Evolutionary conservation across 2,329 filamentous ascomycete genomes (phyloP).

Genomic region (Verticillium longisporum): DNA sequence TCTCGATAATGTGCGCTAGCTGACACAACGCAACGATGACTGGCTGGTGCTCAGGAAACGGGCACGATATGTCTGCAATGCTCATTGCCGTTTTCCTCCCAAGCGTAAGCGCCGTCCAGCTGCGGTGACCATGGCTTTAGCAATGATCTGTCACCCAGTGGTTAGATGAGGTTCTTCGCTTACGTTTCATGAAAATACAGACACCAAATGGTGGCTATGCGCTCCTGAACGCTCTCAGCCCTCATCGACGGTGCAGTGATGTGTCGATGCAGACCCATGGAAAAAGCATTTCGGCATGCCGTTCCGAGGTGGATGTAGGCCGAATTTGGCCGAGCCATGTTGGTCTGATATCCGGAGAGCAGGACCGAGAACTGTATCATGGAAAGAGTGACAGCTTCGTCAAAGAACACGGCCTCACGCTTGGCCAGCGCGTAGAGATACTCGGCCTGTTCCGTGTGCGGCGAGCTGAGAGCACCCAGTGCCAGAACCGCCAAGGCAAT

Average conservation of each 20-base stretch:
- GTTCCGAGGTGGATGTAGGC: conserved; percentile 19
- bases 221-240: conserved; percentile 14
- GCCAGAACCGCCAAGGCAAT: conserved; percentile 16
- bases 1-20: too few species aligned
- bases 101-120: too few species aligned
- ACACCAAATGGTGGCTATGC: conserved; percentile 18
- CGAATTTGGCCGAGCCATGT: conserved; percentile 21
- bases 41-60: too few species aligned
- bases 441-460: conserved; percentile 17
- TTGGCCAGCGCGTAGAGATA: conserved; percentile 17
- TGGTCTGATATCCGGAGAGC: conserved; percentile 17
- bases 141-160: too few species aligned
- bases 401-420: conserved; percentile 15
- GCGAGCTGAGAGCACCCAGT: conserved; percentile 16
- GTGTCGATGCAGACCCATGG: conserved; percentile 20
- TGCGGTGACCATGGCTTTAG: too few species aligned
- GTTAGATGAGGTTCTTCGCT: conserved; percentile 2
- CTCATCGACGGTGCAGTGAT: conserved; percentile 9
- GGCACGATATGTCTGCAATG: too few species aligned
- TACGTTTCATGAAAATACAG: conserved; percentile 20
- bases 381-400: conserved; percentile 21
- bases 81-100: too few species aligned
- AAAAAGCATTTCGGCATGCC: conserved; percentile 19
- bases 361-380: conserved; percentile 21
- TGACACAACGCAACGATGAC: too few species aligned